Conservation (phyloP, 2,329 filamentous ascomycete genomes). For the Ilyonectria sp. region DNA sequence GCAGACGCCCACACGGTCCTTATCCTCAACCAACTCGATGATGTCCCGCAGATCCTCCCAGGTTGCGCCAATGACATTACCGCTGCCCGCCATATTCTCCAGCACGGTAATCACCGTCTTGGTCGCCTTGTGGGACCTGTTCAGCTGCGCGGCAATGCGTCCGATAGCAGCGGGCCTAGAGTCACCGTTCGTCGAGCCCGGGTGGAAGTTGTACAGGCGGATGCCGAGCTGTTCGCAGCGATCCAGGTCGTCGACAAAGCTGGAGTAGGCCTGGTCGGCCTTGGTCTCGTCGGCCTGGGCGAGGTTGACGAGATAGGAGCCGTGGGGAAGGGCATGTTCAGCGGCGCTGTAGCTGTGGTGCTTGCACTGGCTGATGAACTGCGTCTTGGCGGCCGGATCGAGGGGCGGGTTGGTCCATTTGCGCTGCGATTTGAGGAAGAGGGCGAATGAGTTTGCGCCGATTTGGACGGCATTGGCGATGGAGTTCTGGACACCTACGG, state of each 20-base stretch:
- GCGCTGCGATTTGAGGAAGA: constrained; percentile 96
- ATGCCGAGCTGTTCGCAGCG: constrained; percentile 92
- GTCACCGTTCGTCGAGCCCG: constrained; percentile 83
- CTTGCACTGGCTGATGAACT: constrained; percentile 79
- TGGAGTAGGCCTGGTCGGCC: constrained; percentile 86
- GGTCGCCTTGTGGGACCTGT: constrained; percentile 84
- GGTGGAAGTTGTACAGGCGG: constrained; percentile 97
- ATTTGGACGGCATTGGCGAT: constrained; percentile 84
- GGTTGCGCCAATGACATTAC: constrained; percentile 87
- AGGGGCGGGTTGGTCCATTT: constrained; percentile 93
- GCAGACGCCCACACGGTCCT: constrained; percentile 90
- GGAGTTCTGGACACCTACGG: constrained; percentile 87
- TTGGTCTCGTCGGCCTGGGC: constrained; percentile 86
- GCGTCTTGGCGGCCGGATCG: constrained; percentile 74
- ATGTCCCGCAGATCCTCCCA: constrained; percentile 92
- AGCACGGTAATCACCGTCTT: constrained; percentile 84
- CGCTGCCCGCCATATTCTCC: constrained; percentile 95
- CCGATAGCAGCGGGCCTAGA: constrained; percentile 78
- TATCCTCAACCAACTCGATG: constrained; percentile 84
- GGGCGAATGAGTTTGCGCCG: constrained; percentile 91
- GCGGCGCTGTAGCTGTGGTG: constrained; percentile 80
- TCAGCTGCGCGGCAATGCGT: constrained; percentile 87
- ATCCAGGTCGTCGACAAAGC: constrained; percentile 89
- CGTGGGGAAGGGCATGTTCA: constrained; percentile 88
- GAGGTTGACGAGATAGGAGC: constrained; percentile 96